Percentiles rank a stretch among this genome's conserved stretches.
phyloP scores from a whole-genome alignment of 2,329 filamentous ascomycete genomes.

The Helotiales sp. region DNA sequence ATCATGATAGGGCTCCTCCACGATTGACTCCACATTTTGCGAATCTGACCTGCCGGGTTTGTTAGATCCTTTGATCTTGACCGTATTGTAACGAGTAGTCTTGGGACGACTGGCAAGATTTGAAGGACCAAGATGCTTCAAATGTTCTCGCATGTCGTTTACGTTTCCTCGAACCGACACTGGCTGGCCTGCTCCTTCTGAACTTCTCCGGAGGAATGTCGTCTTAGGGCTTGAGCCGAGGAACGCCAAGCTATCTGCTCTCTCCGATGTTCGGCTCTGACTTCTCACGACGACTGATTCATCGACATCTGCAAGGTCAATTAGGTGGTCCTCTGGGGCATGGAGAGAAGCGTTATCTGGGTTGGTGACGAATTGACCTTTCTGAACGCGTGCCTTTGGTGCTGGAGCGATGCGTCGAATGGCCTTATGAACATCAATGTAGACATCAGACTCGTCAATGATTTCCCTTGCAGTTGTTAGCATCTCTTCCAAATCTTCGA shows the following conservation, averaged over 20 bases:
- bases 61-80: constrained; percentile 60
- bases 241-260: constrained; percentile 17
- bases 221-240: constrained; percentile 40
- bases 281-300: constrained; percentile 17
- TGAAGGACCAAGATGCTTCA: constrained; percentile 66
- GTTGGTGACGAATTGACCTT: constrained; percentile 52
- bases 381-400: constrained; percentile 72
- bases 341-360: constrained; percentile 37
- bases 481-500: constrained; percentile 11
- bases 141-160: constrained; percentile 61
- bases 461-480: constrained; percentile 70
- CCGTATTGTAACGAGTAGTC: constrained; percentile 59
- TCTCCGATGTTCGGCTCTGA: not conserved
- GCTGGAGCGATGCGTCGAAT: constrained; percentile 65
- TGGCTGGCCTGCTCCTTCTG: constrained; percentile 51
- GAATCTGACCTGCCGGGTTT: constrained; percentile 17
- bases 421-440: constrained; percentile 96
- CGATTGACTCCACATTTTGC: constrained; percentile 39
- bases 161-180: constrained; percentile 61
- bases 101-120: constrained; percentile 66
- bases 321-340: constrained; percentile 37
- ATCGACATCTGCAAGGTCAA: constrained; percentile 49
- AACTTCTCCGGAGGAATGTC: constrained; percentile 60
- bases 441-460: constrained; percentile 97
- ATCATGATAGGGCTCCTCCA: constrained; percentile 42